Evolutionary conservation across 2,329 filamentous ascomycete species (phyloP).

Genomic region (Diaporthe eres): DNA sequence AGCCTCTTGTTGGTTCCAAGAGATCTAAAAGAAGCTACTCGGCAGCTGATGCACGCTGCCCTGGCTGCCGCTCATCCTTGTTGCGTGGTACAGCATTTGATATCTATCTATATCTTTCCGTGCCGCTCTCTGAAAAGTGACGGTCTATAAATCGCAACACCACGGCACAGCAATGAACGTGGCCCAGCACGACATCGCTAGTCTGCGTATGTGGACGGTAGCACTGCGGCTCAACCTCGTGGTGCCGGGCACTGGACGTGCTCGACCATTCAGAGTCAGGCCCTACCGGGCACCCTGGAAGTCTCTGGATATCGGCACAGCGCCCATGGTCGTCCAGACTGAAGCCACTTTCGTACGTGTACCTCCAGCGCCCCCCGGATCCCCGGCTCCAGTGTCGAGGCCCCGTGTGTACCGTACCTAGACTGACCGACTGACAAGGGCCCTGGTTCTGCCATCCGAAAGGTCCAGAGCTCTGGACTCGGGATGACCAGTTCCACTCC

Average conservation of each 20-base stretch:
- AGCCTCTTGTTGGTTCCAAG: slow-evolving; percentile 20
- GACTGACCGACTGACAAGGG: background rate
- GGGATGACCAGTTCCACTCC: background rate
- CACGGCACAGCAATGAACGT: background rate
- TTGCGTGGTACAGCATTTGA: background rate
- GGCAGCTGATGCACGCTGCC: background rate
- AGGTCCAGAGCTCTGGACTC: slow-evolving; percentile 7
- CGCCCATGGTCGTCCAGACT: background rate
- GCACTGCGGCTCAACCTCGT: slow-evolving; percentile 18
- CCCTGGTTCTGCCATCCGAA: slow-evolving; percentile 26
- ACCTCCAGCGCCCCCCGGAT: slow-evolving; percentile 20
- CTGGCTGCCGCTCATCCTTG: background rate
- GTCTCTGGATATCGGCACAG: slow-evolving; percentile 28
- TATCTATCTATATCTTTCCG: slow-evolving; percentile 33
- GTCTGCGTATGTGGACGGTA: slow-evolving; percentile 6
- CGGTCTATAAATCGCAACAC: slow-evolving; percentile 1
- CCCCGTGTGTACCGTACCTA: background rate
- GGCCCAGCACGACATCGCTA: slow-evolving; percentile 8
- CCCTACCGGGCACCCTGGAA: background rate
- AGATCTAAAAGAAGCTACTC: slow-evolving; percentile 14
- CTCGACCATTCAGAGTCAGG: slow-evolving; percentile 13
- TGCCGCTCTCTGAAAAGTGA: background rate
- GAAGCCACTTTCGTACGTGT: background rate
- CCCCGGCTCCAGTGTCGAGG: slow-evolving; percentile 14
- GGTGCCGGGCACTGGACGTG: slow-evolving; percentile 6